Base-by-base conservation (phyloP, 1,139 yeast genomes). In the Arxiozyma telluris region DNA sequence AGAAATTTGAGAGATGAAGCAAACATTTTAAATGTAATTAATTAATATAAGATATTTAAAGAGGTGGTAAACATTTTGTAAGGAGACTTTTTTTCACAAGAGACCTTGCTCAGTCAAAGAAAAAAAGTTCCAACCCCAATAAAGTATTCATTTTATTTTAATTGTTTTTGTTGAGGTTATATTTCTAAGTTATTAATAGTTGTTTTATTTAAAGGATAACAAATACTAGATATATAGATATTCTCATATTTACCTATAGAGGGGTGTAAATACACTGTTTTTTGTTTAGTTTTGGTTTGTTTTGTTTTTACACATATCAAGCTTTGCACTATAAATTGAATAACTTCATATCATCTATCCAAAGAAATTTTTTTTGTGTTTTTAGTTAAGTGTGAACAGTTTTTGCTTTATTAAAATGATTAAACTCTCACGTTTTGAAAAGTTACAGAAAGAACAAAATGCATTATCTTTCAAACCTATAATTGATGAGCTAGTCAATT, bases 381-480 rank as follows among this genome's bases (percentile, higher is more conserved):
- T 34, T 34, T 34, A 34, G 39, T 34, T 34, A 34, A 34, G 39
- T 34, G 30, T 27, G 30, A 27, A 27, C 4, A 34, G 6, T 34
- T 12, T 30, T 5, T 21, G 17, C 11, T 21, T 43, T 21, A 22
- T 15, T 21, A 43, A 21, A 20, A 67, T 67, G 70, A 64, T 66
- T 21, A 63, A 64, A 52, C 54, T 67, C 46, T 60, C 67, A 11
- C 64, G 66, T 51, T 61, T 60, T 53, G 71, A 69, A 51, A 64
- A 63, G 50, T 53, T 64, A 49, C 65, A 65, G 51, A 67, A 67
- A 53, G 66, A 66, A 54, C 63, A 62, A 44, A 59, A 59, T 51
- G 65, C 69, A 7, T 56, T 60, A 46, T 57, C 58, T 20, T 68
- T 62, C 53, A 65, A 68, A 55, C 70, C 70, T 12, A 55, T 69